These are phyloP conservation scores for Cyphellophora europaea DNA, from an alignment of 2,329 filamentous ascomycete species.

Conservation along the genomic window DNA sequence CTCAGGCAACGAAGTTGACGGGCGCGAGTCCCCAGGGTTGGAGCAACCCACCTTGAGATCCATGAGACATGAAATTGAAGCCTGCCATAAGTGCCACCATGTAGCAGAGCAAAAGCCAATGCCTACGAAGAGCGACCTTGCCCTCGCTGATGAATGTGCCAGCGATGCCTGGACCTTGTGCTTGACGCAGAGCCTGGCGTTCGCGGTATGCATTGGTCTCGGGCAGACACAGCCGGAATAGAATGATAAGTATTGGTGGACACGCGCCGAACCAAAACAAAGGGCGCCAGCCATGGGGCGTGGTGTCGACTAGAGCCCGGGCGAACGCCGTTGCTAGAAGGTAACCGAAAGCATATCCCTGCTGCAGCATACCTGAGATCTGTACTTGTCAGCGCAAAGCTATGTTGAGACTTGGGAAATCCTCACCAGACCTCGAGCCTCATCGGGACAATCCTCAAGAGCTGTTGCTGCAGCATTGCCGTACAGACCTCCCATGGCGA, in stretches of 20 bases:
- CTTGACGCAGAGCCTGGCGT: slow-evolving; percentile 54
- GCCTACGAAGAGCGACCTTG: slow-evolving; percentile 64
- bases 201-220: slow-evolving; percentile 65
- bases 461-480: slow-evolving; percentile 55
- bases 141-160: slow-evolving; percentile 66
- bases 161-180: slow-evolving; percentile 47
- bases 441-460: slow-evolving; percentile 51
- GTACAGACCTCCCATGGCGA: slow-evolving; percentile 51
- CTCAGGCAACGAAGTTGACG: too few species aligned
- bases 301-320: slow-evolving; percentile 51
- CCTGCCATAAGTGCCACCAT: slow-evolving; percentile 80
- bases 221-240: slow-evolving; percentile 66
- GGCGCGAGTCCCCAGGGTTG: too few species aligned
- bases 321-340: slow-evolving; percentile 50
- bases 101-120: slow-evolving; percentile 74
- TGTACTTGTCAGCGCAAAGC: too few species aligned
- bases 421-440: slow-evolving; percentile 49
- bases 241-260: slow-evolving; percentile 70
- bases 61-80: slow-evolving; percentile 71
- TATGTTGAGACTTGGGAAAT: too few species aligned
- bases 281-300: slow-evolving; percentile 70
- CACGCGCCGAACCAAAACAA: slow-evolving; percentile 84
- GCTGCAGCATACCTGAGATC: slow-evolving; percentile 54
- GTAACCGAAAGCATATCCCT: slow-evolving; percentile 55
- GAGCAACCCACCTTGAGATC: too few species aligned